These are phyloP conservation scores for Wickerhamiella parazyma DNA, from an alignment of 805 yeast genomes.

Conservation along the genomic window DNA sequence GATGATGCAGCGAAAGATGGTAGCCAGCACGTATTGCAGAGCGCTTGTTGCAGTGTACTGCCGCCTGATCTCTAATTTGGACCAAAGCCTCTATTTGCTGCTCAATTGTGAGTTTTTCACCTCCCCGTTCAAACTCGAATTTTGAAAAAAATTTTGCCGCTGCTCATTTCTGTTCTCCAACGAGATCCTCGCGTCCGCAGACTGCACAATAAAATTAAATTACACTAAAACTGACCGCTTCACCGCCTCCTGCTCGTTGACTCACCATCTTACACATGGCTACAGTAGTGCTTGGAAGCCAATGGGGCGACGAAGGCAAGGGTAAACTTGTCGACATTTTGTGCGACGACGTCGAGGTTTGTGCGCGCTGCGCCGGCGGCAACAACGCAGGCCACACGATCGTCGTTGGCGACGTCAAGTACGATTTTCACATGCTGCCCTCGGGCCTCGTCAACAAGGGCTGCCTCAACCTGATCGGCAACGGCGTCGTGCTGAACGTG, in stretches of 20 bases:
- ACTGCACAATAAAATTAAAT: too few species aligned
- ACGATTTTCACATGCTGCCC: constrained; percentile 98
- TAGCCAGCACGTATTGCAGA: too few species aligned
- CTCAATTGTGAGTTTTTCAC: too few species aligned
- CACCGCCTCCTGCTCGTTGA: not conserved
- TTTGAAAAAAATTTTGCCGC: too few species aligned
- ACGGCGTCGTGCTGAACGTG: constrained; percentile 91
- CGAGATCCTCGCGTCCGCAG: too few species aligned
- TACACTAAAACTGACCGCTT: too few species aligned
- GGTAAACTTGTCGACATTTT: constrained; percentile 92
- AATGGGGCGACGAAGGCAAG: constrained; percentile 99
- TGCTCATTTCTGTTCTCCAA: too few species aligned
- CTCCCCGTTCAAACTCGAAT: too few species aligned
- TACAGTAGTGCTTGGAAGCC: constrained; percentile 93
- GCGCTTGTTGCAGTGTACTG: too few species aligned
- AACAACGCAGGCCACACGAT: constrained; percentile 99
- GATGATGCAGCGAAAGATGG: too few species aligned
- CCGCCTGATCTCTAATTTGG: too few species aligned
- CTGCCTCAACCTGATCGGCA: constrained; percentile 80
- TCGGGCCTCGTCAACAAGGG: constrained; percentile 93
- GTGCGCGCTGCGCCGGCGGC: constrained; percentile 96
- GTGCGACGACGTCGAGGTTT: constrained; percentile 89
- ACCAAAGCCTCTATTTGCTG: too few species aligned
- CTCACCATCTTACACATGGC: constrained; percentile 34
- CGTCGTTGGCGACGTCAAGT: constrained; percentile 75